Evolutionary conservation across 768 basidiomycete genomes (phyloP).

Genomic region (Suillus decipiens): DNA sequence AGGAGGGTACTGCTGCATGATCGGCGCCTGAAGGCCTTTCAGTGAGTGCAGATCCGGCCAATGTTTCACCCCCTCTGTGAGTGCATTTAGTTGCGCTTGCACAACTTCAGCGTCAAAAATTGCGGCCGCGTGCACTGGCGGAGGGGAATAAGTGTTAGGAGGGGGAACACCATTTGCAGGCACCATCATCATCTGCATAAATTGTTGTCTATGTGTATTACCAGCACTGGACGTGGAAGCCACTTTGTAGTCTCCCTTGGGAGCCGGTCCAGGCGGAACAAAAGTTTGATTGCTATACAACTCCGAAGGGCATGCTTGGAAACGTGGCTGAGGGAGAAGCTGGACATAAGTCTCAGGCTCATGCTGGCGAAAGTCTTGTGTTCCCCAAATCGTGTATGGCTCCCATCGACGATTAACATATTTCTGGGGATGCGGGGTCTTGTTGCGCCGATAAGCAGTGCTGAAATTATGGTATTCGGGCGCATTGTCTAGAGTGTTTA

Average conservation of each 20-base stretch:
- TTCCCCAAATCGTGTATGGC: not conserved
- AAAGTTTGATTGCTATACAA: not conserved
- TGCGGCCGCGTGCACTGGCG: too few relatives aligned
- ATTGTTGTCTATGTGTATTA: not conserved
- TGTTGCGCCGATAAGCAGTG: not conserved
- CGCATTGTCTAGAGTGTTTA: not conserved
- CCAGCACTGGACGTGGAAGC: not conserved
- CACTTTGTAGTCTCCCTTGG: not conserved
- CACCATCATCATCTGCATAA: not conserved
- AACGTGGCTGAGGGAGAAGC: not conserved
- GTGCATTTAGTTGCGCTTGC: not conserved
- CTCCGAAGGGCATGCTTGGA: not conserved
- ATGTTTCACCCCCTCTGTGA: not conserved
- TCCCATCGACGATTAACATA: not conserved
- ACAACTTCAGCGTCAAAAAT: not conserved
- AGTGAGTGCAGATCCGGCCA: not conserved
- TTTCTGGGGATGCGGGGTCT: not conserved
- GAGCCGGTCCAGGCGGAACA: not conserved
- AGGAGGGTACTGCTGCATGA: not conserved
- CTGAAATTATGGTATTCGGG: not conserved
- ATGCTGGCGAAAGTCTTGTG: not conserved
- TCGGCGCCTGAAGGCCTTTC: not conserved
- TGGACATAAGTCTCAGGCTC: not conserved
- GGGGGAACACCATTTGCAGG: not conserved
- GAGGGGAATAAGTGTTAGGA: not conserved